Evolutionary conservation across 2,329 filamentous ascomycete species (phyloP).

Genomic region (Trichophyton equinum): DNA sequence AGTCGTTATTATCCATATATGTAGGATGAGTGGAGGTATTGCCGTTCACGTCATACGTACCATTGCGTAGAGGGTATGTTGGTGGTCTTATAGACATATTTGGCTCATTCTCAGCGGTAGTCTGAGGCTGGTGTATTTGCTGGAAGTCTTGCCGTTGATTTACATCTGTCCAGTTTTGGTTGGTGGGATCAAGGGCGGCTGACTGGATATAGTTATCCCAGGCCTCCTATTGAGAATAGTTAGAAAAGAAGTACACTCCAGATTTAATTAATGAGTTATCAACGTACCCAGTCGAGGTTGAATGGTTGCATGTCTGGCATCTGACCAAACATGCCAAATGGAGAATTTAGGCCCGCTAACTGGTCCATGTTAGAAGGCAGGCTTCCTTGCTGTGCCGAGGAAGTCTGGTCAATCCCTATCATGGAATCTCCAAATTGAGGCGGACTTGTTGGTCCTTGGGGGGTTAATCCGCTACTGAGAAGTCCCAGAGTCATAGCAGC

Average conservation of each 20-base stretch:
- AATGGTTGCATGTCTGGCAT: constrained; percentile 43
- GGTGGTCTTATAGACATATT: neutral
- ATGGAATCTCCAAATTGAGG: constrained; percentile 20
- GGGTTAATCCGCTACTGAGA: constrained; percentile 50
- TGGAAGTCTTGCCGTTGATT: constrained; percentile 19
- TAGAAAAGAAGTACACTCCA: constrained; percentile 11
- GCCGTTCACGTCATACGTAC: neutral
- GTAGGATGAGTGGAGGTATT: neutral
- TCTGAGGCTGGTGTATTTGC: constrained; percentile 9
- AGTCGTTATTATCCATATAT: neutral
- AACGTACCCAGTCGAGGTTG: constrained; percentile 52
- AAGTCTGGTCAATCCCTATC: constrained; percentile 17
- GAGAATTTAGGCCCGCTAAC: constrained; percentile 33
- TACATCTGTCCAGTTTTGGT: constrained; percentile 26
- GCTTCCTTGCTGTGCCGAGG: constrained; percentile 17
- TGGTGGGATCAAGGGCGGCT: constrained; percentile 33
- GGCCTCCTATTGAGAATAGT: constrained; percentile 40
- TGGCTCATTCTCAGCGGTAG: neutral
- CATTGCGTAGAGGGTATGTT: neutral
- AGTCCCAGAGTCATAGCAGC: constrained; percentile 61
- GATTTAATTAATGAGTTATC: neutral
- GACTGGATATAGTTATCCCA: constrained; percentile 60
- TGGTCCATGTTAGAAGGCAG: constrained; percentile 16
- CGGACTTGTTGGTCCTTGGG: constrained; percentile 26
- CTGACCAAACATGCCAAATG: constrained; percentile 44